Conservation (phyloP, 352 stramenopile genomes). For the Elongisporangium anandrum region DNA sequence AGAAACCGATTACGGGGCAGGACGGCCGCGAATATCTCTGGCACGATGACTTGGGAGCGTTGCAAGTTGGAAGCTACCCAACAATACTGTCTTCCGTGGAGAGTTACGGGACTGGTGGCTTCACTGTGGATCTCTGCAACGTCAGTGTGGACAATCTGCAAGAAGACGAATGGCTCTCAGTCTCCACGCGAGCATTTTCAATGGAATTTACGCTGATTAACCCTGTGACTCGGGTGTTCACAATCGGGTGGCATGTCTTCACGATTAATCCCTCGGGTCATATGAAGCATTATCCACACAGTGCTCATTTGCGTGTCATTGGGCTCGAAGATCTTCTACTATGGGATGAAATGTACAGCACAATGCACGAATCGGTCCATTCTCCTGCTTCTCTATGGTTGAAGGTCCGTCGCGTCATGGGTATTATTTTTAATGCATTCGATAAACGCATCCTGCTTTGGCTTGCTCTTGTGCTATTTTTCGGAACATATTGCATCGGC, state of each 20-base stretch:
- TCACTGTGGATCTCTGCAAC: constrained; percentile 71
- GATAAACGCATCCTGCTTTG: constrained; percentile 67
- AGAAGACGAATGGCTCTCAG: constrained; percentile 67
- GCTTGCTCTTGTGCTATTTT: constrained; percentile 63
- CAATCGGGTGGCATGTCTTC: constrained; percentile 82
- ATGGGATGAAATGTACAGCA: neutral
- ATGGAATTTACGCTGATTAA: constrained; percentile 88
- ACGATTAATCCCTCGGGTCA: constrained; percentile 76
- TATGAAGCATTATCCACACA: constrained; percentile 78
- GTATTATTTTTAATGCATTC: constrained; percentile 11
- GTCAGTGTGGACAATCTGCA: constrained; percentile 56
- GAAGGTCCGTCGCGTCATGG: neutral
- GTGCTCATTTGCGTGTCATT: constrained; percentile 74
- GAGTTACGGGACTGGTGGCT: constrained; percentile 64
- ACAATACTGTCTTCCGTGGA: constrained; percentile 7
- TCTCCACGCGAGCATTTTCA: constrained; percentile 74
- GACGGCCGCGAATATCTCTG: constrained; percentile 54
- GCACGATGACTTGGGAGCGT: constrained; percentile 51
- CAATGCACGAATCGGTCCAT: neutral
- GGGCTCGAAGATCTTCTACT: constrained; percentile 43
- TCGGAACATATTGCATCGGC: constrained; percentile 76
- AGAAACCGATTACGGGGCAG: constrained; percentile 31
- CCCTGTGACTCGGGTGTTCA: constrained; percentile 86
- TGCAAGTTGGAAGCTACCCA: constrained; percentile 13
- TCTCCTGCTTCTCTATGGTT: neutral